phyloP scores from a whole-genome alignment of 2,329 filamentous ascomycete species.

The Diaporthe vaccinii region DNA sequence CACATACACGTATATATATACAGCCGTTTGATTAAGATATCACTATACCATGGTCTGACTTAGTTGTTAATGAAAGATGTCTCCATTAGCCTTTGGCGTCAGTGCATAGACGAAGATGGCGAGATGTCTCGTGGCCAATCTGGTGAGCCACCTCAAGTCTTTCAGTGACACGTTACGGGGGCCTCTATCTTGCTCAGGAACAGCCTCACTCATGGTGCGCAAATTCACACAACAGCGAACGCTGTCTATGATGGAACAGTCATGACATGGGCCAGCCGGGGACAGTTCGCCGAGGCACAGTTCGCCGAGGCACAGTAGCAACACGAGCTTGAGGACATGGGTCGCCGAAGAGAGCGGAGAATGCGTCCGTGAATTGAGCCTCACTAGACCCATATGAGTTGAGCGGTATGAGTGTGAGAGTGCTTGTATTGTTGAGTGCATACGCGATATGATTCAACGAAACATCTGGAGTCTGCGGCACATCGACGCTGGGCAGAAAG shows the following conservation, averaged over 20 bases:
- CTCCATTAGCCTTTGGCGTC: not conserved
- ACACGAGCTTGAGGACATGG: not conserved
- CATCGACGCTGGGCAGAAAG: constrained; percentile 19
- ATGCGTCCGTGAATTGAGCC: not conserved
- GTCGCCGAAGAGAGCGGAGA: not conserved
- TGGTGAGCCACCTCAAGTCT: not conserved
- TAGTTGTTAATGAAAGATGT: constrained; percentile 31
- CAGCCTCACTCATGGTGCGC: not conserved
- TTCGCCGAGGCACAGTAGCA: not conserved
- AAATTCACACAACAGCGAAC: not conserved
- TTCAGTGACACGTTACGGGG: not conserved
- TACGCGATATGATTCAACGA: not conserved
- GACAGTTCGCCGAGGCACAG: not conserved
- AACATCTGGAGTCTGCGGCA: not conserved
- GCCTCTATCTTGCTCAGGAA: not conserved
- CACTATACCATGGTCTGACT: constrained; percentile 9
- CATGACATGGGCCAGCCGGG: no score
- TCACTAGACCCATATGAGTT: not conserved
- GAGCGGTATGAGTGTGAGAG: not conserved
- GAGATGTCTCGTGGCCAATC: not conserved
- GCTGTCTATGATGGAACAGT: not conserved
- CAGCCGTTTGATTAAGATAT: constrained; percentile 11
- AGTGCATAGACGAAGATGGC: not conserved
- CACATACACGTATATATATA: constrained; percentile 1
- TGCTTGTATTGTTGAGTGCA: not conserved